Conservation (phyloP, 2,329 filamentous ascomycete genomes). For the Chaetomium sp. region DNA sequence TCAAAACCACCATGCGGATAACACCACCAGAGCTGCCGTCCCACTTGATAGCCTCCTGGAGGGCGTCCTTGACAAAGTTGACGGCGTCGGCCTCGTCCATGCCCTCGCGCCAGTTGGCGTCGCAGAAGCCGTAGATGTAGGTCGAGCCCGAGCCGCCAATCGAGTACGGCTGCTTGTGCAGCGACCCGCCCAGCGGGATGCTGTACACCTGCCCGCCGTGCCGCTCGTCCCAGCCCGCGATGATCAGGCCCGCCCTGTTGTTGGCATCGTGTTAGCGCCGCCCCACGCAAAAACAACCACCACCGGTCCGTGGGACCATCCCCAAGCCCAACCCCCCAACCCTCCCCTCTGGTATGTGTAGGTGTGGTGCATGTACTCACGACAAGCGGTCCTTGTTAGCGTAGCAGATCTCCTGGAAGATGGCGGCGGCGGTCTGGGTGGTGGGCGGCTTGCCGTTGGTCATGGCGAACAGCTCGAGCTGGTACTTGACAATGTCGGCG, state of each 20-base stretch:
- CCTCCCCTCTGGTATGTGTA: neutral
- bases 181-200: slow-evolving; percentile 91
- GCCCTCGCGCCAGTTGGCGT: slow-evolving; percentile 90
- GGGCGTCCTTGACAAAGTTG: slow-evolving; percentile 85
- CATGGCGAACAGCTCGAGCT: slow-evolving; percentile 89
- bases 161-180: slow-evolving; percentile 95
- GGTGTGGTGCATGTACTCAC: slow-evolving; percentile 52
- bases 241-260: slow-evolving; percentile 87
- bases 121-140: slow-evolving; percentile 99
- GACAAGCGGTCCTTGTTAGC: slow-evolving; percentile 92
- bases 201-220: slow-evolving; percentile 97
- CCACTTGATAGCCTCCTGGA: slow-evolving; percentile 98
- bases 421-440: slow-evolving; percentile 89
- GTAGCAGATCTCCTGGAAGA: slow-evolving; percentile 98
- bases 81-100: slow-evolving; percentile 94
- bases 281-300: neutral
- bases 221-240: slow-evolving; percentile 94
- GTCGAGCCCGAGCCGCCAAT: slow-evolving; percentile 97
- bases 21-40: slow-evolving; percentile 98
- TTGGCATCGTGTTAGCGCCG: neutral
- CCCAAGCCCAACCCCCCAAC: neutral
- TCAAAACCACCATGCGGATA: slow-evolving; percentile 96
- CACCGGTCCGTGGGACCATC: no score
- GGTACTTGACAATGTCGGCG: slow-evolving; percentile 96
- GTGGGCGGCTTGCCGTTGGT: slow-evolving; percentile 87